These are phyloP conservation scores for Tetragonia tetragonoides DNA, from an alignment of 148 eudicot genomes.

Conservation along the genomic window DNA sequence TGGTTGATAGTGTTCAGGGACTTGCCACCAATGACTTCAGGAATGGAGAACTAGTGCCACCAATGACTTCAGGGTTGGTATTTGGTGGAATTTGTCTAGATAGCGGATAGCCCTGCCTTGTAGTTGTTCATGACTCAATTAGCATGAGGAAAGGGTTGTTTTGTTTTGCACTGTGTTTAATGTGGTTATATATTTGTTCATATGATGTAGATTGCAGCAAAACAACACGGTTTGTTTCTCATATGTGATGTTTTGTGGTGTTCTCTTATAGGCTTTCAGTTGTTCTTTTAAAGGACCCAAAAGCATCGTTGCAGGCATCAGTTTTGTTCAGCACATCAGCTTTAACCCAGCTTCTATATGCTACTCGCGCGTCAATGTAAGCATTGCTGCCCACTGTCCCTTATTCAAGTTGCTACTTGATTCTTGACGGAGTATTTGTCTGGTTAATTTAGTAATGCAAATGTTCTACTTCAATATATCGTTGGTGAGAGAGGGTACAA, in stretches of 20 bases:
- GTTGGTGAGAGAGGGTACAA: no score
- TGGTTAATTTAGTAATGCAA: no score
- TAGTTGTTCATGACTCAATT: no score
- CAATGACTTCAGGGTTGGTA: no score
- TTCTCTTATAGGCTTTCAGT: constrained; percentile 67
- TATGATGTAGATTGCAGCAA: no score
- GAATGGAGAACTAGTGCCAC: no score
- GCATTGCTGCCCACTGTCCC: neutral
- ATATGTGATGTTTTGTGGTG: neutral
- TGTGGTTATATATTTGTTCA: no score
- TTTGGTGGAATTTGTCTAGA: no score
- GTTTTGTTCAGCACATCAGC: constrained; percentile 86
- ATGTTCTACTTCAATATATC: no score
- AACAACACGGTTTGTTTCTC: no score
- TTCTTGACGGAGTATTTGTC: neutral
- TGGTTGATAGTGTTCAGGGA: neutral
- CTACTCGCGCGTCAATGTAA: constrained; percentile 94
- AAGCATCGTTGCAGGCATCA: constrained; percentile 70
- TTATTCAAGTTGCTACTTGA: neutral
- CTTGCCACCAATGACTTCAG: neutral
- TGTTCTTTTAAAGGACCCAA: constrained; percentile 58
- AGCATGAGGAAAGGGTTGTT: no score
- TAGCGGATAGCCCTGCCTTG: no score
- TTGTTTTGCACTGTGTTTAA: neutral
- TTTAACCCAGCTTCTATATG: constrained; percentile 95